Evolutionary conservation across 345 rosid genomes (phyloP), one percentile per base, ranked within the genome.

Genomic region (Salix suchowensis): DNA sequence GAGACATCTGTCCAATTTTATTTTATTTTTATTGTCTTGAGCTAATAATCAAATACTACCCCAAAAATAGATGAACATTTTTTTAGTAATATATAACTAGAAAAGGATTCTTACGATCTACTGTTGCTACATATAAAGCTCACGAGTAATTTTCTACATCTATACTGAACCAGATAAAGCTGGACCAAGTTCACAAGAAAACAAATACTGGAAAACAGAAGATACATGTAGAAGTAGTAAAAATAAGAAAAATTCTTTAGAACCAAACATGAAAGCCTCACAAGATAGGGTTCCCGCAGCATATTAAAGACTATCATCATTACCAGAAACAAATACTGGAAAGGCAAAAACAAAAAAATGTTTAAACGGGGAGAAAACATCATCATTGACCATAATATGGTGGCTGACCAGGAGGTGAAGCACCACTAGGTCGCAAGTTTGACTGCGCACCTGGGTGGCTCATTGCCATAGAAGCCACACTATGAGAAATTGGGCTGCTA

Each of bases 381-480:
- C 81, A 81, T 77, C 68, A 88, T 86, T 79, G 77, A 44, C 82
- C 72, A 40, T 86, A 85, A 73, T 78, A 82, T 68, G 82, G 85
- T 75, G 86, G 84, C 77, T 82, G 84, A 68, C 82, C 89, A 10
- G 85, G 79, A 10, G 76, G 77, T 2, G 85, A 70, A 55, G 83
- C 83, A 60, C 82, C 85, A 68, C 75, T 77, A 4, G 86, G 80
- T 72, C 76, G 78, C 48, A 76, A 26, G 74, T 81, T 84, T 50
- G 82, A 76, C 50, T 60, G 90, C 30, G 30, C 66, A 18, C 86
- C 88, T 34, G 82, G 82, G 50, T 86, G 88, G 50, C 64, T 36
- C 85, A 81, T 77, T 32, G 60, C 26, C 81, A 70, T 75, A 21
- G 81, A 68, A 72, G 77, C 50, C n/a, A 54, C 58, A 48, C 82